These are phyloP conservation scores for Debaryomyces sp. DNA, from an alignment of 1,139 yeast genomes.

Conservation along the genomic window DNA sequence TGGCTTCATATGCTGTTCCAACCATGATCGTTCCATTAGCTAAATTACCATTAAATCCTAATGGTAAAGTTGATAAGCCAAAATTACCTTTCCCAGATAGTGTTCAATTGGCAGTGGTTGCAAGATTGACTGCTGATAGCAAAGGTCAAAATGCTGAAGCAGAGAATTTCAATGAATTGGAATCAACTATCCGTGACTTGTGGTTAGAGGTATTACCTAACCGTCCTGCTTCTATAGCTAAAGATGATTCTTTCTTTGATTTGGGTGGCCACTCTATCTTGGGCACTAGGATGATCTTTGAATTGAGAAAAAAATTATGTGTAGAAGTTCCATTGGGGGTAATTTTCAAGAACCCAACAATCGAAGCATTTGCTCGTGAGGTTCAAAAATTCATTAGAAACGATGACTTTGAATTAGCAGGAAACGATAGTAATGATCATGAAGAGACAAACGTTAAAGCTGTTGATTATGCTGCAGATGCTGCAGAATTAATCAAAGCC, in stretches of 20 bases:
- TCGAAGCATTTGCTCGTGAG: constrained; percentile 74
- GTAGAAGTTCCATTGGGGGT: constrained; percentile 88
- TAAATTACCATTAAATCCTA: constrained; percentile 91
- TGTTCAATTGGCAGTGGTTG: constrained; percentile 75
- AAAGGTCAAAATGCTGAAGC: constrained; percentile 41
- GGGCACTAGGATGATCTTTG: constrained; percentile 96
- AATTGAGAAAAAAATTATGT: constrained; percentile 73
- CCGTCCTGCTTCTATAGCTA: constrained; percentile 74
- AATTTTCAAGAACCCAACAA: constrained; percentile 86
- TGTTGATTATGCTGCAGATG: constrained; percentile 73
- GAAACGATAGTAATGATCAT: constrained; percentile 29
- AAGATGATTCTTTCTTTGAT: constrained; percentile 91
- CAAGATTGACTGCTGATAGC: constrained; percentile 43
- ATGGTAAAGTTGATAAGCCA: constrained; percentile 98
- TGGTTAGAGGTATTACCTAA: constrained; percentile 89
- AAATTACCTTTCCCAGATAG: constrained; percentile 93
- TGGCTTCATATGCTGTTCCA: constrained; percentile 94
- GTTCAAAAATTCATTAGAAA: constrained; percentile 58
- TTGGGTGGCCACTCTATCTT: constrained; percentile 97
- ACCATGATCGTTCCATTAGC: constrained; percentile 85
- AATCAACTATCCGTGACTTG: constrained; percentile 69
- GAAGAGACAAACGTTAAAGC: constrained; percentile 19
- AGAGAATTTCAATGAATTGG: constrained; percentile 59
- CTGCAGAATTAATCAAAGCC: constrained; percentile 53
- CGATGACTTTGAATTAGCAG: constrained; percentile 48